Evolutionary conservation across 345 rosid genomes (phyloP), one percentile per base, ranked within the genome.

Genomic region (Trapa incisa): DNA sequence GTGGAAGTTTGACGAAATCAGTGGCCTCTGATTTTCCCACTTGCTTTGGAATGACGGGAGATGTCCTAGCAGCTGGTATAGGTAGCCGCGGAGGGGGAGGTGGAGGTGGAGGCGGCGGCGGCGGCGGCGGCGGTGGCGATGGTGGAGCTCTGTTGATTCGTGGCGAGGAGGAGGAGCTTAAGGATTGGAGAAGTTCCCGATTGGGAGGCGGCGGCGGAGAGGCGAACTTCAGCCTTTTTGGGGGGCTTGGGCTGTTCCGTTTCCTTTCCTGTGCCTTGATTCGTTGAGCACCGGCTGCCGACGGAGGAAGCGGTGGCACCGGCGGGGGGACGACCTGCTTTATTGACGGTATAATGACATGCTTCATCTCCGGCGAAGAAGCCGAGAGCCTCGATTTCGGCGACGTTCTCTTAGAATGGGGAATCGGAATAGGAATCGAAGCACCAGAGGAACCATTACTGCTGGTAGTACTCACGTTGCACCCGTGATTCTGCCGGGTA

Each of bases 201-300:
- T 88, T 83, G n/a, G 98, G 97, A 16, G 97, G 94, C 38, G 98
- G 96, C 13, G 96, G 97, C 5, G 94, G 94, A 22, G 83, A 65
- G 33, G 94, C 73, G 75, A 93, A 90, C 71, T 82, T 90, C 29
- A 87, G 80, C 83, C 85, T 78, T 73, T 81, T 80, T 38, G 76
- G 62, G 14, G 73, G 22, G 66, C 35, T 72, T 58, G 71, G 70
- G 64, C 64, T 52, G 15, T 68, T 74, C 41, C 67, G 58, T 47
- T 54, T 75, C 67, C 65, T 65, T 43, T 73, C 70, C 56, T 75
- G 67, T 17, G 17, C 36, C 66, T 68, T 73, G 22, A 72, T 54
- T 63, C 64, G 72, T 0, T 32, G 38, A 9, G 37, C 22, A n/a
- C 29, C 60, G 4, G 60, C 60, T 54, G 60, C 62, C 11, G 37